Evolutionary conservation across 148 eudicot genomes (phyloP).

Genomic region (Spergularia marina): DNA sequence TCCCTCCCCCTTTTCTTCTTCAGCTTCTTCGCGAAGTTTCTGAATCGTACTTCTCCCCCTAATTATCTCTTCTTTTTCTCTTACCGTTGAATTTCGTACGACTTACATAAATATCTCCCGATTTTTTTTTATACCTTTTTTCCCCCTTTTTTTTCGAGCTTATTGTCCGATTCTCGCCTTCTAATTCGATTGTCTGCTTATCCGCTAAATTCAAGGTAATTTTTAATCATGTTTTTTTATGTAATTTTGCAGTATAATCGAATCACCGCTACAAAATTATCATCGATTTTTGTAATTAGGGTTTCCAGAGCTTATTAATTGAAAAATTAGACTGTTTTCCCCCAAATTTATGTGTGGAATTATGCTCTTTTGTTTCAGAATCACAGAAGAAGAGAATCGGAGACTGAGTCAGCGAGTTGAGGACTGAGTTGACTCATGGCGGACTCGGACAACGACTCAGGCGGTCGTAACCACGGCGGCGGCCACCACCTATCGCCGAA

Average conservation of each 20-base stretch:
- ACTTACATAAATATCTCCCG: neutral
- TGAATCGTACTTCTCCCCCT: neutral
- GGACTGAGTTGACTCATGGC: slow-evolving; percentile 36
- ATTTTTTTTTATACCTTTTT: neutral
- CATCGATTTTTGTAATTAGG: no score
- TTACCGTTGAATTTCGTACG: neutral
- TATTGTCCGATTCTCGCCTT: no score
- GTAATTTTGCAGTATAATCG: no score
- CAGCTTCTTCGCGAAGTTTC: slow-evolving; percentile 20
- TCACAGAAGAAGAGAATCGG: neutral
- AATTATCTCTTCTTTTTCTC: neutral
- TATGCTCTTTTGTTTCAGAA: neutral
- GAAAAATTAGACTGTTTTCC: no score
- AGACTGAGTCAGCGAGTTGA: neutral
- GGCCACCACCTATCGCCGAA: slow-evolving; percentile 33
- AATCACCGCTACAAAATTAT: no score
- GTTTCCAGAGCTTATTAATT: no score
- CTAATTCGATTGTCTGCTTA: no score
- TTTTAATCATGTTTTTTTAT: neutral
- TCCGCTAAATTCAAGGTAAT: no score
- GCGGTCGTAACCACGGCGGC: slow-evolving; percentile 34
- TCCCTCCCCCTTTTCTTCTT: neutral
- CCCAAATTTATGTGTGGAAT: no score
- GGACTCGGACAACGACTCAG: slow-evolving; percentile 66
- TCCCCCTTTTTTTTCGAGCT: no score